A percentile compares a stretch with the other conserved stretches of the same genome.
Evolutionary conservation across 768 basidiomycete genomes (phyloP).

Genomic region (Chalciporus piperatus): DNA sequence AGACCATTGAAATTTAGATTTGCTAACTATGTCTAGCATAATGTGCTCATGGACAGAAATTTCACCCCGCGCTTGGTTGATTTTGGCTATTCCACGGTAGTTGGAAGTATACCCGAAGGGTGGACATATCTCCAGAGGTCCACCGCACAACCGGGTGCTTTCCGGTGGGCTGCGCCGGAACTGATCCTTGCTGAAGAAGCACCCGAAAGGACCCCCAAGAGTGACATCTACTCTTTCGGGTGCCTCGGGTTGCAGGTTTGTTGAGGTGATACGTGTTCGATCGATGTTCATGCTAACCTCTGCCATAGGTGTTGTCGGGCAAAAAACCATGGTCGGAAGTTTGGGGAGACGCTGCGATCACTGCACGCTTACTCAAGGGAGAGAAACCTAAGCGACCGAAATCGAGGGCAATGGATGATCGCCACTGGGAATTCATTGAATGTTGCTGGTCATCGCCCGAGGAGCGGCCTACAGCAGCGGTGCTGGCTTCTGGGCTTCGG

Average conservation of each 20-base stretch:
- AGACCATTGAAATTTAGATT: conserved; percentile 21
- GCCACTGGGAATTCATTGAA: conserved; percentile 6
- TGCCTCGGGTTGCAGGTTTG: conserved; percentile 26
- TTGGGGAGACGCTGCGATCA: not conserved
- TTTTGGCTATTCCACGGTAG: conserved; percentile 37
- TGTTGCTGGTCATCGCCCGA: not conserved
- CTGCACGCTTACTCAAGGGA: conserved; percentile 3
- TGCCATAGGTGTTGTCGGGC: conserved; percentile 2
- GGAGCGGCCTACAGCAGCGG: conserved; percentile 2
- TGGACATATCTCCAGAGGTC: conserved; percentile 5
- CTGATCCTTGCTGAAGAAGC: not conserved
- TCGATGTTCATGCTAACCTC: too few relatives aligned
- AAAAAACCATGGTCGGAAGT: conserved; percentile 8
- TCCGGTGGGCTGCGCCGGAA: conserved; percentile 38
- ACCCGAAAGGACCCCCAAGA: not conserved
- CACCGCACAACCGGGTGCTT: conserved; percentile 33
- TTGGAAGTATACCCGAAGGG: conserved; percentile 4
- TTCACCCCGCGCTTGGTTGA: conserved; percentile 40
- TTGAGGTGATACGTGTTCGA: too few relatives aligned
- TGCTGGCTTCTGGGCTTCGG: too few relatives aligned
- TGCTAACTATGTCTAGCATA: conserved; percentile 10
- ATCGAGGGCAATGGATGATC: not conserved
- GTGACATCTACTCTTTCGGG: conserved; percentile 7
- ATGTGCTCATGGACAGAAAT: conserved; percentile 13
- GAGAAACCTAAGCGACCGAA: conserved; percentile 1